Base-by-base conservation (phyloP, 495 filamentous ascomycete genomes). In the Aspergillus sclerotiicarbonarius region DNA sequence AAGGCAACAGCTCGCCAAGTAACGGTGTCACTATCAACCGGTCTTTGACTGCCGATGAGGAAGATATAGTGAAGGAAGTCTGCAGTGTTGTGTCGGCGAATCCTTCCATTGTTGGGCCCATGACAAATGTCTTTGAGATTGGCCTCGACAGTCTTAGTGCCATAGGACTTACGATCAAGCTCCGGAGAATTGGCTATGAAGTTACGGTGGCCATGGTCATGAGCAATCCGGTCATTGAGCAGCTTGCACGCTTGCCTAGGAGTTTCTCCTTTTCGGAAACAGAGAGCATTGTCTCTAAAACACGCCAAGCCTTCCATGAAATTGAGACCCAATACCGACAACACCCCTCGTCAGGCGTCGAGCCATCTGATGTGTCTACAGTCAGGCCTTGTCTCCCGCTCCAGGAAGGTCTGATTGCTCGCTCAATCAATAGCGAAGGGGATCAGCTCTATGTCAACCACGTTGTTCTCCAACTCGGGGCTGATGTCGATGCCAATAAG, bases 391-490 rank as follows among this genome's bases (percentile, higher is more conserved):
- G 72, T 31, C 57, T 90, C 0, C 88, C 90, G 12, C 73, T 92
- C 2, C 91, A 96, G 68, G 90, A 96, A 63, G 85, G 82, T 33
- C 86, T 96, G 78, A 77, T 93, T 47, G 84, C 84, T 0, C 85
- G 88, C 54, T 92, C 91, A 78, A 56, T 91, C 15, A 75, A 78
- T 15, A 88, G 85, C 0, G 75, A 82, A 15, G 53, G 54, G 21
- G 87, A 84, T 56, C 73, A 76, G 21, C 77, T 84, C 57, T 94
- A 96, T 62, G 90, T 91, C 73, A 93, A 91, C 61, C 88, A 92
- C 58, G 83, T 92, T 60, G 72, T 84, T 13, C 68, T 91, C 31
- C 76, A 82, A 50, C 63, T 96, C 0, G 59, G 70, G 8, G 57
- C 72, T 0, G 55, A 68, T 3, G 67, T 84, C 1, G 80, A 92